Conservation (phyloP, 2,329 filamentous ascomycete species). For the Aspergillus persii region DNA sequence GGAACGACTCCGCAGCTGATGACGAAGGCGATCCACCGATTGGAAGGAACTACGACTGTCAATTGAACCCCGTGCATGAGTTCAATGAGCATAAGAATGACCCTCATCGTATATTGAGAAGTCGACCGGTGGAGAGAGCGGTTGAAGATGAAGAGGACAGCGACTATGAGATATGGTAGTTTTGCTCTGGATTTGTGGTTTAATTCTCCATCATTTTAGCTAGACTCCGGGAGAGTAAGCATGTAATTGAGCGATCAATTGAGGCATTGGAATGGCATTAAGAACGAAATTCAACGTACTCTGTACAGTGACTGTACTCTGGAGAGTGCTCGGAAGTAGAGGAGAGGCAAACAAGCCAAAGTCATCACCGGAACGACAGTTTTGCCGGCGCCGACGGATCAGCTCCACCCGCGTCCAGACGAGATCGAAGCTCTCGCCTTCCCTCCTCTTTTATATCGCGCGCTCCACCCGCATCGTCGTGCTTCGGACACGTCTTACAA, state of each 20-base stretch:
- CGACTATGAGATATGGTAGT: conserved; percentile 9
- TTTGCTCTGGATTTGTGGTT: background rate
- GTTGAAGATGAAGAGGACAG: background rate
- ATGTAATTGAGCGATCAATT: background rate
- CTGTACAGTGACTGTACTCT: too few relatives aligned
- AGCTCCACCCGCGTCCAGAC: conserved; percentile 13
- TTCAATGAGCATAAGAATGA: conserved; percentile 39
- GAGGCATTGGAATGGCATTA: background rate
- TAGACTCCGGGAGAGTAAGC: background rate
- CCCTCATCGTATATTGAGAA: conserved; percentile 3
- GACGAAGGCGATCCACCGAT: conserved; percentile 63
- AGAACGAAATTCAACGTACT: too few relatives aligned
- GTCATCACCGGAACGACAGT: conserved; percentile 21
- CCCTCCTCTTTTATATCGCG: conserved; percentile 14
- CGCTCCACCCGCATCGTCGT: conserved; percentile 15
- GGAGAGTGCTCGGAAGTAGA: background rate
- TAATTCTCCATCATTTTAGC: background rate
- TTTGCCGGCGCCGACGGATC: conserved; percentile 18
- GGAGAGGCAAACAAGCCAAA: conserved; percentile 1
- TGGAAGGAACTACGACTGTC: conserved; percentile 61
- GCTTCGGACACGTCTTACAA: conserved; percentile 16
- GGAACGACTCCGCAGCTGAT: conserved; percentile 63
- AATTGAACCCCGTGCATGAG: conserved; percentile 50
- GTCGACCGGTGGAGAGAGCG: conserved; percentile 15
- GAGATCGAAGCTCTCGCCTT: conserved; percentile 16